A percentile compares a stretch with the other conserved stretches of the same genome.
These are phyloP conservation scores for Pythium guiyangense DNA, from an alignment of 352 stramenopile genomes.

Conservation along the genomic window DNA sequence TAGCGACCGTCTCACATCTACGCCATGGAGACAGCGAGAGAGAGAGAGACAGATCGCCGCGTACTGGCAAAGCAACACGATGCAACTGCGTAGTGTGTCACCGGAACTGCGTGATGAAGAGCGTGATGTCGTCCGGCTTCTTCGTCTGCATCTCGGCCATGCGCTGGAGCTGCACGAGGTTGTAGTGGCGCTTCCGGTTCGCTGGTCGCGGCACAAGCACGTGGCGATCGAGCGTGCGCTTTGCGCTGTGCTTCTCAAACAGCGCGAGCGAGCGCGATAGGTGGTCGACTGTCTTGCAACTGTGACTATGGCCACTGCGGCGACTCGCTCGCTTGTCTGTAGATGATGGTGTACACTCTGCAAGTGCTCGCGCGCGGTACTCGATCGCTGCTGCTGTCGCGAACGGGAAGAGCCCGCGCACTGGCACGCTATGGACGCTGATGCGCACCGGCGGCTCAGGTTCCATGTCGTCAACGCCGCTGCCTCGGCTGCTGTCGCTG, in stretches of 20 bases:
- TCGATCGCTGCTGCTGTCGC: conserved; percentile 57
- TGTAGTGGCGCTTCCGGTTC: conserved; percentile 64
- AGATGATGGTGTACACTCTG: conserved; percentile 18
- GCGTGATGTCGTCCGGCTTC: conserved; percentile 78
- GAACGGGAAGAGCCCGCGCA: conserved; percentile 46
- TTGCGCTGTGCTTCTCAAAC: conserved; percentile 42
- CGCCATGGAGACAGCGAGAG: not conserved
- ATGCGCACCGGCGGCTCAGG: conserved; percentile 3
- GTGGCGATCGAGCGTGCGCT: conserved; percentile 49
- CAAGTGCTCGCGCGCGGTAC: conserved; percentile 50
- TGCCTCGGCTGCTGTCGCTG: not conserved
- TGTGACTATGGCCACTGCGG: conserved; percentile 3
- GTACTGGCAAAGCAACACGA: not conserved
- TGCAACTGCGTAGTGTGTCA: too few species aligned
- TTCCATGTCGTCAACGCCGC: not conserved
- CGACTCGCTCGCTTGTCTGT: not conserved
- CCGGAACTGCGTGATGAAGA: conserved; percentile 60
- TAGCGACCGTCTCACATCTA: too few species aligned
- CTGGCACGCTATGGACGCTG: not conserved
- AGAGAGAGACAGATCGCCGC: not conserved
- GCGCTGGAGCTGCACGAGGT: conserved; percentile 55
- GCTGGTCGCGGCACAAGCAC: conserved; percentile 42
- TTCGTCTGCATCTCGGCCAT: conserved; percentile 74
- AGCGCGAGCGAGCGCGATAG: conserved; percentile 42
- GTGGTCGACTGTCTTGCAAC: conserved; percentile 28